Conservation (phyloP, 2,329 filamentous ascomycete genomes). For the Claviceps quebecensis region DNA sequence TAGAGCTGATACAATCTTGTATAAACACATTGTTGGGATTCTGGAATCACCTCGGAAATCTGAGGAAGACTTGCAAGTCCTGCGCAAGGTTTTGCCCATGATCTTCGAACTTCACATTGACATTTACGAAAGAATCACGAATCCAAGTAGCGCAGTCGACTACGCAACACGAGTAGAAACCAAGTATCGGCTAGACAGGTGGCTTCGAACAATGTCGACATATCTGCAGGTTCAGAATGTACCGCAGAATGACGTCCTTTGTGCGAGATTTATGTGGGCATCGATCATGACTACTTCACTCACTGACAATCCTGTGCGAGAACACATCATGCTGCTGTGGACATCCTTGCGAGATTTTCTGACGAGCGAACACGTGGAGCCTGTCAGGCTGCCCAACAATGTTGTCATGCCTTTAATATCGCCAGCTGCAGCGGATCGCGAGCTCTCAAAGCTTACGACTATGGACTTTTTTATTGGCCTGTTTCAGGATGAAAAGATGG, state of each 20-base stretch:
- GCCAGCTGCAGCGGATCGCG: conserved; percentile 66
- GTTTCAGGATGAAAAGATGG: conserved; percentile 68
- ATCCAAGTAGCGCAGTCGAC: conserved; percentile 40
- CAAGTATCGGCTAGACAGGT: conserved; percentile 34
- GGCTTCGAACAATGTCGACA: conserved; percentile 35
- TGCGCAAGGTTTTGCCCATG: conserved; percentile 39
- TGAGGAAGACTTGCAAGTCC: conserved; percentile 14
- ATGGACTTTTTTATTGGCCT: conserved; percentile 92
- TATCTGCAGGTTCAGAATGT: conserved; percentile 25
- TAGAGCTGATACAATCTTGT: conserved; percentile 37
- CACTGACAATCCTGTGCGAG: conserved; percentile 36
- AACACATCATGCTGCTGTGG: conserved; percentile 45
- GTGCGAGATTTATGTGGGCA: conserved; percentile 43
- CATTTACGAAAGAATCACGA: conserved; percentile 43
- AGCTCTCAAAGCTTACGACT: conserved; percentile 83
- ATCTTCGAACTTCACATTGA: conserved; percentile 49
- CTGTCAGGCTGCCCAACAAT: conserved; percentile 65
- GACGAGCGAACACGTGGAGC: conserved; percentile 22
- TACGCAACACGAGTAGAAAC: conserved; percentile 33
- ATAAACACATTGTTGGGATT: conserved; percentile 30
- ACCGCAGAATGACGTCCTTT: conserved; percentile 24
- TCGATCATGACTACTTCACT: conserved; percentile 39
- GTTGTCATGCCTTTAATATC: conserved; percentile 80
- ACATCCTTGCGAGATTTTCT: conserved; percentile 41
- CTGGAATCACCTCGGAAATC: conserved; percentile 18